A percentile compares a stretch with the other conserved stretches of the same genome.
Evolutionary conservation across 2,329 filamentous ascomycete species (phyloP).

Genomic region (Xylaria sp.): DNA sequence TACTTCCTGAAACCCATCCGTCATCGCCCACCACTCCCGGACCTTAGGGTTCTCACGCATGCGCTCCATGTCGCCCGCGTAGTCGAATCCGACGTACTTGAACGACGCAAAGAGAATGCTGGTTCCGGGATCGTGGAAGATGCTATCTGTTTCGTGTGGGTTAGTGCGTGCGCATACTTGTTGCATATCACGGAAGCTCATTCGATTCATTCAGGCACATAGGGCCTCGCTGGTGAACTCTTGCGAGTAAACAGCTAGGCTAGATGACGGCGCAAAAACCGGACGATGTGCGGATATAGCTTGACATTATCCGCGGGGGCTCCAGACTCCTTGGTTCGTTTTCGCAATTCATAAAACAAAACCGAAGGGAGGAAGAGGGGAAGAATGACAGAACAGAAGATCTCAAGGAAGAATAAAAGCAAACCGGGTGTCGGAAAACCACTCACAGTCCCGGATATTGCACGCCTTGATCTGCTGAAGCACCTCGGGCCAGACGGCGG

Average conservation of each 20-base stretch:
- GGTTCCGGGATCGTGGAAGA: constrained; percentile 73
- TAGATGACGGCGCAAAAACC: too few species aligned
- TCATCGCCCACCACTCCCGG: constrained; percentile 84
- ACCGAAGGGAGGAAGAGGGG: background rate
- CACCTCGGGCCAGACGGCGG: constrained; percentile 81
- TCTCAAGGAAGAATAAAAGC: background rate
- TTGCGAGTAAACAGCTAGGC: too few species aligned
- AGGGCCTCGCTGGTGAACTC: too few species aligned
- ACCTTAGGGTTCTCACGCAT: constrained; percentile 80
- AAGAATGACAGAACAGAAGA: background rate
- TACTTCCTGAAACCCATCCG: constrained; percentile 77
- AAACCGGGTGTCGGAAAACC: background rate
- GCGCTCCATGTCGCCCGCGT: constrained; percentile 77
- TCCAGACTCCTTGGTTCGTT: too few species aligned
- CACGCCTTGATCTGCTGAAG: constrained; percentile 79
- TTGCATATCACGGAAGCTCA: background rate
- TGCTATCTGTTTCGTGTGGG: constrained; percentile 65
- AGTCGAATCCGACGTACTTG: constrained; percentile 82
- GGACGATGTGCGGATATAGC: background rate
- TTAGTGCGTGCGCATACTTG: background rate
- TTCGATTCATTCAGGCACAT: too few species aligned
- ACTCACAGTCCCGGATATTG: constrained; percentile 77
- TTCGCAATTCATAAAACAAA: background rate
- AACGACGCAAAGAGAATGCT: constrained; percentile 78
- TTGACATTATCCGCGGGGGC: too few species aligned